Evolutionary conservation across 768 basidiomycete species (phyloP).

Genomic region (Lactarius indigo): DNA sequence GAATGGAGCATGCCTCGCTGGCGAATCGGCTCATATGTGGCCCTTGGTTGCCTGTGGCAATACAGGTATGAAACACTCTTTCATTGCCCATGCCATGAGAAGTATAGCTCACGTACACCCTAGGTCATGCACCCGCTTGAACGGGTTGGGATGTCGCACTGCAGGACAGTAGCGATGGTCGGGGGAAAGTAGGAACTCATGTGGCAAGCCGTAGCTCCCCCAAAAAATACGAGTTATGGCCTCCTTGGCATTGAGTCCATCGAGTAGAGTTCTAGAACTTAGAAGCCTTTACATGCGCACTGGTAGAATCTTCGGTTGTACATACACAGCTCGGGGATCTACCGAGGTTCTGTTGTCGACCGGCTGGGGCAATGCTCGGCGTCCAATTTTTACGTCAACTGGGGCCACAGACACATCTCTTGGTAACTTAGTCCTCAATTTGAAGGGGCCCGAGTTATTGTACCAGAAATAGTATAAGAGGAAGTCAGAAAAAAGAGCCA

Average conservation of each 20-base stretch:
- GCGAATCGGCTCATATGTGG: constrained; percentile 49
- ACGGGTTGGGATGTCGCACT: background rate
- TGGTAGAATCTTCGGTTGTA: too few relatives aligned
- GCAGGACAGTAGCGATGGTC: background rate
- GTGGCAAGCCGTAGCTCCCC: too few relatives aligned
- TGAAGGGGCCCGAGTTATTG: too few relatives aligned
- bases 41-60: constrained; percentile 52
- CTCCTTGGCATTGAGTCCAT: background rate
- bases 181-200: background rate
- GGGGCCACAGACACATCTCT: too few relatives aligned
- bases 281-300: constrained; percentile 15
- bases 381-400: constrained; percentile 24
- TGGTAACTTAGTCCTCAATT: too few relatives aligned
- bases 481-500: too few relatives aligned
- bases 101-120: background rate
- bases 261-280: too few relatives aligned
- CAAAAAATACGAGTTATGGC: background rate
- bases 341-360: too few relatives aligned
- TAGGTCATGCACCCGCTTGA: constrained; percentile 13
- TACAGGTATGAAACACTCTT: constrained; percentile 38
- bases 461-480: too few relatives aligned
- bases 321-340: too few relatives aligned
- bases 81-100: background rate
- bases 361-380: background rate
- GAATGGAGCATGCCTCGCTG: constrained; percentile 49